Base-by-base conservation (phyloP, 768 basidiomycete genomes). In the Suillus plorans region DNA sequence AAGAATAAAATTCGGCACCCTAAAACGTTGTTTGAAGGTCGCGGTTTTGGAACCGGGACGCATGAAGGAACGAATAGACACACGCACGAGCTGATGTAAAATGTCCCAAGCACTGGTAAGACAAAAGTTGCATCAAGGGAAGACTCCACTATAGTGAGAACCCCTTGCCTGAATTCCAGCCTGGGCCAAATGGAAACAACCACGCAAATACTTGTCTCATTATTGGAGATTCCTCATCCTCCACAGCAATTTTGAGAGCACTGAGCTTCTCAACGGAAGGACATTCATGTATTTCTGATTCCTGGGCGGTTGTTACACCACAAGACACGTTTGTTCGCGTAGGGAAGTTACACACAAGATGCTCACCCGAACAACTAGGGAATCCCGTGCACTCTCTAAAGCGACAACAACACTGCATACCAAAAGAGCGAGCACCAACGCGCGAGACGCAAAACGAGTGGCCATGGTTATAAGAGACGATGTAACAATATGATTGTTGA, bases 41-140 rank as follows among this genome's bases (percentile, higher is more conserved):
- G 74, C 61, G 61, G 64, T 66, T 62, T 44, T 66, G 53, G 62
- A 58, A 62, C 68, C 61, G 25, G 57, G 25, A 47, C 36, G 45
- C 5, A 67, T 55, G 20, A 31, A 60, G 49, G 60, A 61, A 64
- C 20, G 52, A 49, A 64, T 67, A 66, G 61, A 61, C 66, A 52
- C 58, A 85, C 92, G 73, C 75, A 95, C 94, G 94, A 96, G 83
- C 92, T 95, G 78, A 96, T 96, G 81, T 96, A 96, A 82, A 96
- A 95, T 22, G 95, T 96, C 67, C 92, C 95, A 36, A 96, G 82
- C 63, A 97, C 86, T 85, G 68, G 71, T 68, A 61, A 71, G 64
- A 70, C 57, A 56, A 71, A 20, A 52, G 44, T 67, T 41, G 41
- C 36, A 36, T 41, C 63, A 37, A 44, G 56, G 42, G 37, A 53